A percentile compares a stretch with the other conserved stretches of the same genome.
Evolutionary conservation across 345 rosid species (phyloP).

Genomic region (Salix suchowensis): DNA sequence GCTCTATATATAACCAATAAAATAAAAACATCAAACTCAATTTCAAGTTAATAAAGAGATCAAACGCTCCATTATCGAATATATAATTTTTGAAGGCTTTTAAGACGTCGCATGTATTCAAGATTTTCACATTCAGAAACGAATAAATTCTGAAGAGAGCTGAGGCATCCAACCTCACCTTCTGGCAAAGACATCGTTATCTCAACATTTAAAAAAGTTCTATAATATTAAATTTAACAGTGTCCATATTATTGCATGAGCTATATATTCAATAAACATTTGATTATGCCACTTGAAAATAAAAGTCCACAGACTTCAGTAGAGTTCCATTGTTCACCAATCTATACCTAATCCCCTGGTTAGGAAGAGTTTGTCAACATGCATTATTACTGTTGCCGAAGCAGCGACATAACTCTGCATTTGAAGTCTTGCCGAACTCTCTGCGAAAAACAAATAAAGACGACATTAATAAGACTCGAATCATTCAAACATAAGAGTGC

Average conservation of each 20-base stretch:
- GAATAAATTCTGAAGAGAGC: too few relatives aligned
- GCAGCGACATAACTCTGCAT: slow-evolving; percentile 64
- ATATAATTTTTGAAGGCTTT: too few relatives aligned
- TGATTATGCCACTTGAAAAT: background rate
- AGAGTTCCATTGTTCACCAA: slow-evolving; percentile 47
- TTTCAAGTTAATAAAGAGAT: too few relatives aligned
- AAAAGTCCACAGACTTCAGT: background rate
- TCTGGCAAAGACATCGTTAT: too few relatives aligned
- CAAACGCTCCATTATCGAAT: too few relatives aligned
- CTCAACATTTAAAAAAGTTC: too few relatives aligned
- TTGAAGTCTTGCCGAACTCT: slow-evolving; percentile 59
- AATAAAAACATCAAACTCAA: too few relatives aligned
- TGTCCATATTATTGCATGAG: background rate
- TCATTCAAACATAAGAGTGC: background rate
- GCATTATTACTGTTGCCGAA: slow-evolving; percentile 51
- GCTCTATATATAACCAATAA: too few relatives aligned
- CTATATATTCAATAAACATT: background rate
- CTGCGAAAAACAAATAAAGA: slow-evolving; percentile 28
- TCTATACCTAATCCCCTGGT: slow-evolving; percentile 74
- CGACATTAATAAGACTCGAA: background rate
- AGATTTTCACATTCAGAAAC: too few relatives aligned
- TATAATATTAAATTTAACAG: background rate
- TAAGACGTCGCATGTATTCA: too few relatives aligned
- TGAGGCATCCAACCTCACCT: too few relatives aligned
- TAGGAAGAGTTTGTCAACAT: slow-evolving; percentile 61